These are phyloP conservation scores for Zymoseptoria brevis DNA, from an alignment of 2,329 filamentous ascomycete genomes.

Conservation along the genomic window DNA sequence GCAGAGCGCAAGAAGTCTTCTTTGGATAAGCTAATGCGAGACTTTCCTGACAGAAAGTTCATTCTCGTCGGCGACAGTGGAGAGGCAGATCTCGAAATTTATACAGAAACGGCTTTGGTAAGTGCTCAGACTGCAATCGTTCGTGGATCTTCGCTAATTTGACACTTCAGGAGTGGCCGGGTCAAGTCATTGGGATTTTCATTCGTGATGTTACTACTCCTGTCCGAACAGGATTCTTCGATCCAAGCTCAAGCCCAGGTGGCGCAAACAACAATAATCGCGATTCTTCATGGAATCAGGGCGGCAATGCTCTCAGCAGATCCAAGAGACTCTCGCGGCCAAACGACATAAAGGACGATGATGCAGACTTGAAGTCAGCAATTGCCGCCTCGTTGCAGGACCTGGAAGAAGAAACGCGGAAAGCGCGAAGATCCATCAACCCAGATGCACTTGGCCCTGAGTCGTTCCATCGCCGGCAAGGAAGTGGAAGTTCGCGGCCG, in stretches of 20 bases:
- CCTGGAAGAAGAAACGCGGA: slow-evolving; percentile 33
- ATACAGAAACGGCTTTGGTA: slow-evolving; percentile 81
- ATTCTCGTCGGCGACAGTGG: slow-evolving; percentile 91
- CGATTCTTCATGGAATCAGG: slow-evolving; percentile 24
- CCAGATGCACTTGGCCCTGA: slow-evolving; percentile 26
- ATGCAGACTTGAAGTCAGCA: slow-evolving; percentile 40
- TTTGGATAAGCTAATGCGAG: slow-evolving; percentile 72
- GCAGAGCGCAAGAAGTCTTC: slow-evolving; percentile 89
- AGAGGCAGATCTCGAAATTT: slow-evolving; percentile 93
- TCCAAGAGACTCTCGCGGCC: slow-evolving; percentile 28
- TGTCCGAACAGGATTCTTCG: slow-evolving; percentile 63
- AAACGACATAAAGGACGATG: slow-evolving; percentile 35
- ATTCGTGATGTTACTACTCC: slow-evolving; percentile 92
- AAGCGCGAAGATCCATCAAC: slow-evolving; percentile 29
- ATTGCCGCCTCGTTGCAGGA: slow-evolving; percentile 42
- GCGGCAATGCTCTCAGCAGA: slow-evolving; percentile 24
- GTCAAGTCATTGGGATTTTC: slow-evolving; percentile 76
- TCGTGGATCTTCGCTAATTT: neutral
- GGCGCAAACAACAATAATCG: slow-evolving; percentile 23
- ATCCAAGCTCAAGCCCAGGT: slow-evolving; percentile 46
- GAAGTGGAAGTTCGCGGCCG: slow-evolving; percentile 20
- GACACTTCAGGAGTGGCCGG: slow-evolving; percentile 41
- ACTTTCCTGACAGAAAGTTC: slow-evolving; percentile 86
- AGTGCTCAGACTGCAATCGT: slow-evolving; percentile 37
- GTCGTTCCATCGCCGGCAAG: slow-evolving; percentile 1